Conservation (phyloP, 2,329 filamentous ascomycete species). For the Penicillium fuscoglaucum region DNA sequence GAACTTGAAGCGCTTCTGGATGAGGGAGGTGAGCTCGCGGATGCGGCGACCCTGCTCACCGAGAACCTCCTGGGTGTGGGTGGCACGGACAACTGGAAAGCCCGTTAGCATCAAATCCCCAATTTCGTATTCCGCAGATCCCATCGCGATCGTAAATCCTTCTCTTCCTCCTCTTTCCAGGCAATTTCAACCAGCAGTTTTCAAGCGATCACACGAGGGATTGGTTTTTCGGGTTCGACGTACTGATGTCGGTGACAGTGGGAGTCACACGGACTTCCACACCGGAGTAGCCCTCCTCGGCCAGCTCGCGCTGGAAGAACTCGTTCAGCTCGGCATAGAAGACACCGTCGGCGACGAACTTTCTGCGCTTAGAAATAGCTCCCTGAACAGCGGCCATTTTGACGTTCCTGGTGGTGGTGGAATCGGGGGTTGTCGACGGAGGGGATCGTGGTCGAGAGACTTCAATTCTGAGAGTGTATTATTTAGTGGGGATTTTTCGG, state of each 20-base stretch:
- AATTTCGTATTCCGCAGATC: constrained; percentile 9
- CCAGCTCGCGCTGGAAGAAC: constrained; percentile 99
- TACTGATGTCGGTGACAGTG: constrained; percentile 98
- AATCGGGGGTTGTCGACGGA: constrained; percentile 37
- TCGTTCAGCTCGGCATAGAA: constrained; percentile 99
- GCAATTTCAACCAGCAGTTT: constrained; percentile 13
- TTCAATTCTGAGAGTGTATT: constrained; percentile 37
- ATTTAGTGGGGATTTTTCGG: constrained; percentile 44
- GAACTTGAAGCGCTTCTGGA: constrained; percentile 99
- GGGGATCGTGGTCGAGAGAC: constrained; percentile 35
- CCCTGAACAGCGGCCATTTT: constrained; percentile 54
- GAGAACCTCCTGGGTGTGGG: constrained; percentile 99
- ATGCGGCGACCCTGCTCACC: constrained; percentile 99
- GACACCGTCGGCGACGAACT: constrained; percentile 97
- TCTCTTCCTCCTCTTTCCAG: constrained; percentile 9
- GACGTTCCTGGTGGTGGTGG: constrained; percentile 38
- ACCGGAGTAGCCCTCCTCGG: constrained; percentile 99
- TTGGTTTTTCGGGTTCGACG: constrained; percentile 33
- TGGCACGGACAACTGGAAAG: constrained; percentile 83
- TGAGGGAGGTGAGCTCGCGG: constrained; percentile 98
- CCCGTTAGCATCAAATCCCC: constrained; percentile 34
- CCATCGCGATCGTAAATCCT: constrained; percentile 2
- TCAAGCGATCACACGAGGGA: constrained; percentile 18
- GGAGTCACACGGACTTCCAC: constrained; percentile 99
- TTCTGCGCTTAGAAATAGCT: constrained; percentile 55